Evolutionary conservation across 306 rosid species (phyloP).

Genomic region (Parietaria judaica): DNA sequence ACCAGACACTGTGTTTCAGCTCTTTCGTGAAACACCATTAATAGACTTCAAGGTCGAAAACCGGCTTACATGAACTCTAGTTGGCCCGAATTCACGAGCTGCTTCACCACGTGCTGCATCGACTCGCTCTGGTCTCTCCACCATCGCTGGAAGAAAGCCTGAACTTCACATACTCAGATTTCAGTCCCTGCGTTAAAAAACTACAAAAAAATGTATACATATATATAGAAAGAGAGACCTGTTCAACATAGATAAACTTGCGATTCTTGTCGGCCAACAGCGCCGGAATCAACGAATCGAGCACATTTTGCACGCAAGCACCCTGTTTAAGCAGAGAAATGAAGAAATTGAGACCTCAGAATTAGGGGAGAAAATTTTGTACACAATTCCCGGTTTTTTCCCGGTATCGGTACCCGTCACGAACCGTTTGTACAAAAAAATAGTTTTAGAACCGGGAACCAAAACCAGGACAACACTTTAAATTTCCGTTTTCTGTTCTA

Average conservation of each 20-base stretch:
- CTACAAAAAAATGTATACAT: not conserved
- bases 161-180: not conserved
- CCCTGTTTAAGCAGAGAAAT: slow-evolving; percentile 12
- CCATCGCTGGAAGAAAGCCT: slow-evolving; percentile 97
- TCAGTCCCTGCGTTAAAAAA: not conserved
- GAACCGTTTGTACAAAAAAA: too few relatives aligned
- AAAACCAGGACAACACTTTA: too few relatives aligned
- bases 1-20: not conserved
- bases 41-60: not conserved
- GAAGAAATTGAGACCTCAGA: not conserved
- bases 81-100: slow-evolving; percentile 75
- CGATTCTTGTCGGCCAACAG: slow-evolving; percentile 74
- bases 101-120: slow-evolving; percentile 43
- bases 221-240: slow-evolving; percentile 19
- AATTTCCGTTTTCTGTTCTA: too few relatives aligned
- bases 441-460: too few relatives aligned
- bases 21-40: not conserved
- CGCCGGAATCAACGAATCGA: slow-evolving; percentile 44
- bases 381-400: too few relatives aligned
- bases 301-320: slow-evolving; percentile 44
- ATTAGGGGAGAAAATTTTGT: too few relatives aligned
- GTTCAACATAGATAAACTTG: slow-evolving; percentile 80
- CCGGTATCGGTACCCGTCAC: too few relatives aligned
- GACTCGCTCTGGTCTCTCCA: slow-evolving; percentile 73
- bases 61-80: slow-evolving; percentile 65